Conservation (phyloP, 106 monocot genomes). For the Ottelia alismoides region DNA sequence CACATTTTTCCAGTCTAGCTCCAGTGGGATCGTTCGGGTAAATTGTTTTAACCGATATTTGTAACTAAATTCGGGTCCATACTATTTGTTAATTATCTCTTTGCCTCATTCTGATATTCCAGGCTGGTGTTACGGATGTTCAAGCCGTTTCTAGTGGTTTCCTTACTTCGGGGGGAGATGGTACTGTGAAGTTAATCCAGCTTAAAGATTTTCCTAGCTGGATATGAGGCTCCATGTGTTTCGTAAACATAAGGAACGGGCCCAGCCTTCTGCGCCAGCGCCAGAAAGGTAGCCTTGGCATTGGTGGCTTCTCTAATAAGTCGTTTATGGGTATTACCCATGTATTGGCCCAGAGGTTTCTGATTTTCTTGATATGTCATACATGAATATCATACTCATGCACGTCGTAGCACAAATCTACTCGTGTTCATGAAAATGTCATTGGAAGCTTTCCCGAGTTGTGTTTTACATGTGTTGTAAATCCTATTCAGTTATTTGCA, state of each 20-base stretch:
- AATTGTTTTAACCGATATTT: background rate
- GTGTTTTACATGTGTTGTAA: no score
- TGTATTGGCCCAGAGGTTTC: no score
- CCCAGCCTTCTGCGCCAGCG: no score
- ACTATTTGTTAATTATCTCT: background rate
- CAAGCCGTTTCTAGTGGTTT: conserved; percentile 71
- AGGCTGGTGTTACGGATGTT: conserved; percentile 94
- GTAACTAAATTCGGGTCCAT: background rate
- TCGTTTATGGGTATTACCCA: no score
- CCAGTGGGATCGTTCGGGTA: conserved; percentile 89
- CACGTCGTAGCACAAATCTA: no score
- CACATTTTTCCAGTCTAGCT: conserved; percentile 86
- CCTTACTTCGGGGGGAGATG: conserved; percentile 95
- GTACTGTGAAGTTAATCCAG: conserved; percentile 63
- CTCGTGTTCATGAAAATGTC: no score
- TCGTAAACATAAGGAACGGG: background rate
- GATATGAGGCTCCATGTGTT: conserved; percentile 1
- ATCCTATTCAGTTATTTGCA: no score
- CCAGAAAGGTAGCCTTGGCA: no score
- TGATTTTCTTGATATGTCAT: no score
- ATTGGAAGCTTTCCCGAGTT: no score
- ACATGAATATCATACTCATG: no score
- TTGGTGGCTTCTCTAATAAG: no score
- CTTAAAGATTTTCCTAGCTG: conserved; percentile 15
- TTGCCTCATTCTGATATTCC: conserved; percentile 8